phyloP scores from a whole-genome alignment of 345 rosid genomes.

The Populus pruinosa region DNA sequence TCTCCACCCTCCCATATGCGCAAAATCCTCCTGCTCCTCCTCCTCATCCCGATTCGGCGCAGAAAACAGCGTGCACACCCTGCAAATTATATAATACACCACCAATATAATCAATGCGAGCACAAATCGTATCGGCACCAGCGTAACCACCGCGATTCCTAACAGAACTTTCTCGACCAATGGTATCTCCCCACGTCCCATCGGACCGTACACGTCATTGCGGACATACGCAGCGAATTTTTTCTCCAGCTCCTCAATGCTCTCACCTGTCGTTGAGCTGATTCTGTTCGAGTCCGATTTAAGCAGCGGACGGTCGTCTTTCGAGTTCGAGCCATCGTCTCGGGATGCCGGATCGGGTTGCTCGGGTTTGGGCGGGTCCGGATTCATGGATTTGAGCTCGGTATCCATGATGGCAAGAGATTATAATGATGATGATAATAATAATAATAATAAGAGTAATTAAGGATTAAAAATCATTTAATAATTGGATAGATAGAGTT shows the following conservation, averaged over 20 bases:
- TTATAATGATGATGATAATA: background rate
- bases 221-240: conserved; percentile 88
- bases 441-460: background rate
- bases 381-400: conserved; percentile 54
- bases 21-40: conserved; percentile 83
- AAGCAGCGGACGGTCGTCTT: conserved; percentile 81
- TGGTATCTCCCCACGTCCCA: conserved; percentile 86
- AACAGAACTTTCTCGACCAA: conserved; percentile 54
- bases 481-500: background rate
- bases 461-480: background rate
- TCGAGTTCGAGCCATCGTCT: conserved; percentile 32
- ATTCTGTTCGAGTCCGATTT: conserved; percentile 40
- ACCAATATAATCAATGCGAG: conserved; percentile 51
- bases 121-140: conserved; percentile 66
- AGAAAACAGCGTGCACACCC: conserved; percentile 72
- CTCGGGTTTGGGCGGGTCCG: conserved; percentile 25
- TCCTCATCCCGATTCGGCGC: conserved; percentile 62
- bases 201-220: conserved; percentile 69
- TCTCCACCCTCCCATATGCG: conserved; percentile 93
- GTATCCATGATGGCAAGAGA: conserved; percentile 44
- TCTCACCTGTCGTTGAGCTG: conserved; percentile 19
- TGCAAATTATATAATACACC: conserved; percentile 70
- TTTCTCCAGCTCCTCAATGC: conserved; percentile 72
- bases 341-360: conserved; percentile 2
- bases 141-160: conserved; percentile 58